Evolutionary conservation across 2,329 filamentous ascomycete genomes (phyloP).

Genomic region (Colletotrichum truncatum): DNA sequence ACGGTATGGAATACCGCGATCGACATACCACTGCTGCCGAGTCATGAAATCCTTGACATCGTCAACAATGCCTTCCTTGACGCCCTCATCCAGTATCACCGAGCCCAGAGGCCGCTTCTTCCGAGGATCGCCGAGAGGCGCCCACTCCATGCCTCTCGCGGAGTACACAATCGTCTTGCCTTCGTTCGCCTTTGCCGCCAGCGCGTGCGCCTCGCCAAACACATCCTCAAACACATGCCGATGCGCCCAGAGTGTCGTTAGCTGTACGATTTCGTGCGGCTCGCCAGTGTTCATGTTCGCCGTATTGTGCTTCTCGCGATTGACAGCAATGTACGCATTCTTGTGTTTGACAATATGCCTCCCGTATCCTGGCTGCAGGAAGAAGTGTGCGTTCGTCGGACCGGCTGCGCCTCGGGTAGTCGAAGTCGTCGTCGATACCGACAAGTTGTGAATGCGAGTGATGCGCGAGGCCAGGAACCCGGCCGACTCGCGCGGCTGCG

Average conservation of each 20-base stretch:
- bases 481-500: conserved; percentile 74
- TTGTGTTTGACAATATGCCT: conserved; percentile 88
- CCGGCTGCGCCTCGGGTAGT: conserved; percentile 69
- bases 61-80: conserved; percentile 81
- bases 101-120: conserved; percentile 88
- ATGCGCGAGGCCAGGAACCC: conserved; percentile 68
- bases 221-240: conserved; percentile 90
- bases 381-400: conserved; percentile 80
- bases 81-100: conserved; percentile 84
- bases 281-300: conserved; percentile 84
- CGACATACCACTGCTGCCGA: conserved; percentile 87
- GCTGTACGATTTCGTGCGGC: conserved; percentile 91
- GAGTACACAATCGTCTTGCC: conserved; percentile 95
- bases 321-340: conserved; percentile 87
- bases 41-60: conserved; percentile 86
- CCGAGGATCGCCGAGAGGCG: conserved; percentile 82
- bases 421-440: conserved; percentile 64
- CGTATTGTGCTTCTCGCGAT: conserved; percentile 85
- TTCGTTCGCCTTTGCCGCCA: conserved; percentile 83
- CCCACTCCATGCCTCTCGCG: conserved; percentile 85
- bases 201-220: conserved; percentile 84
- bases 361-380: conserved; percentile 90
- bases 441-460: conserved; percentile 68
- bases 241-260: conserved; percentile 91
- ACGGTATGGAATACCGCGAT: conserved; percentile 93